Percentiles rank a stretch among this genome's conserved stretches.
Evolutionary conservation across 1,284 basidiomycete genomes (phyloP).

Genomic region (Ustilago hordei): DNA sequence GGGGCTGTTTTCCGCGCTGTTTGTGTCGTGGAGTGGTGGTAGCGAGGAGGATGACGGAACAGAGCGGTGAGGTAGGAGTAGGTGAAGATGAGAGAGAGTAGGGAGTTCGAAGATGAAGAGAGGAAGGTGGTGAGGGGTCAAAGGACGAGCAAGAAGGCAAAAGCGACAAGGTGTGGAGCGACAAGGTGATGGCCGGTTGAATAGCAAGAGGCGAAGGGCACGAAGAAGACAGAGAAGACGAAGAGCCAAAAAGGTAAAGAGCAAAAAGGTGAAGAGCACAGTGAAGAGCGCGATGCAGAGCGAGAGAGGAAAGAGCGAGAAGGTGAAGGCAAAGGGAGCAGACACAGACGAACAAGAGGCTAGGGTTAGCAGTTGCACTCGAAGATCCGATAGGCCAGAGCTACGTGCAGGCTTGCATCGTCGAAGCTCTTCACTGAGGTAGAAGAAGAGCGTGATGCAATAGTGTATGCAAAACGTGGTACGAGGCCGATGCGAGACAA

Average conservation of each 20-base stretch:
- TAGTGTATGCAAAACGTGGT: no score
- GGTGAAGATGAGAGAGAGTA: background rate
- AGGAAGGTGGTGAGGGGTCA: background rate
- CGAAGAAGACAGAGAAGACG: background rate
- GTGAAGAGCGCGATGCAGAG: background rate
- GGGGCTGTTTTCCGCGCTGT: conserved; percentile 50
- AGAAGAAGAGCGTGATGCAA: no score
- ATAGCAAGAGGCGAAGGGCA: background rate
- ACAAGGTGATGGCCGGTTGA: no score
- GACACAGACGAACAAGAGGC: no score
- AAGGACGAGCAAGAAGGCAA: background rate
- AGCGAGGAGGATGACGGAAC: no score
- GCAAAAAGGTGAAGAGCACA: no score
- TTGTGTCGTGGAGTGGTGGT: background rate
- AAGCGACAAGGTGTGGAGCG: background rate
- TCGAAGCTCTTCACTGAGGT: background rate
- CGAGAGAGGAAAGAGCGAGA: background rate
- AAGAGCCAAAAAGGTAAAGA: no score
- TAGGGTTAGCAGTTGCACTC: no score
- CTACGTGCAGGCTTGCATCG: no score
- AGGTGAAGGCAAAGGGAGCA: background rate
- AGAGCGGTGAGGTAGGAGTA: background rate
- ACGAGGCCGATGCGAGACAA: no score
- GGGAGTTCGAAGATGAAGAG: background rate
- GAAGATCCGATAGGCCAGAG: no score